These are phyloP conservation scores for Biancaea sappan DNA, from an alignment of 306 rosid species.

Conservation along the genomic window DNA sequence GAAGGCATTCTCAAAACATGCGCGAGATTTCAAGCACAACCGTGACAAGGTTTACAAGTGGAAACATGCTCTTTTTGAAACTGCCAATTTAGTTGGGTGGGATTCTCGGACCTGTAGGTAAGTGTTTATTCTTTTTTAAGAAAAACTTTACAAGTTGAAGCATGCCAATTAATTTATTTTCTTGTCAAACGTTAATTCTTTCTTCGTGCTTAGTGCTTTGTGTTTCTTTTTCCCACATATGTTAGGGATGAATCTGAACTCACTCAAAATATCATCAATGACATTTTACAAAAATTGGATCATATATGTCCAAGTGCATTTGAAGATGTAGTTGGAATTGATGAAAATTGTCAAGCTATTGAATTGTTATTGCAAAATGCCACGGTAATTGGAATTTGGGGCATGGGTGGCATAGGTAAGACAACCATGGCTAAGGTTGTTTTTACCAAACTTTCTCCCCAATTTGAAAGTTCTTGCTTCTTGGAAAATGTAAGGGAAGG, in stretches of 20 bases:
- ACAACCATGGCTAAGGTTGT: conserved; percentile 28
- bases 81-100: too few species aligned
- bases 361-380: background rate
- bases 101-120: too few species aligned
- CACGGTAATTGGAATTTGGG: conserved; percentile 41
- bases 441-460: conserved; percentile 12
- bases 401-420: conserved; percentile 37
- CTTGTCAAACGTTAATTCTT: background rate
- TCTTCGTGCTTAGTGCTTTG: background rate
- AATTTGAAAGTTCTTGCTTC: conserved; percentile 29
- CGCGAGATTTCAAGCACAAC: background rate
- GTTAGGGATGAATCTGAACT: conserved; percentile 9
- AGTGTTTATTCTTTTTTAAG: too few species aligned
- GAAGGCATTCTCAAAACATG: background rate
- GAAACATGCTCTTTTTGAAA: too few species aligned
- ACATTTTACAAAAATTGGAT: background rate
- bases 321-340: conserved; percentile 12
- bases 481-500: conserved; percentile 15
- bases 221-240: background rate
- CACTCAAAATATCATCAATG: background rate
- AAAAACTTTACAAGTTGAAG: too few species aligned
- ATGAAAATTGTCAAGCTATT: background rate
- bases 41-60: too few species aligned
- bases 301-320: background rate
- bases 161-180: background rate